Conservation (phyloP, 495 filamentous ascomycete genomes). For the Trichoderma gamsii region DNA sequence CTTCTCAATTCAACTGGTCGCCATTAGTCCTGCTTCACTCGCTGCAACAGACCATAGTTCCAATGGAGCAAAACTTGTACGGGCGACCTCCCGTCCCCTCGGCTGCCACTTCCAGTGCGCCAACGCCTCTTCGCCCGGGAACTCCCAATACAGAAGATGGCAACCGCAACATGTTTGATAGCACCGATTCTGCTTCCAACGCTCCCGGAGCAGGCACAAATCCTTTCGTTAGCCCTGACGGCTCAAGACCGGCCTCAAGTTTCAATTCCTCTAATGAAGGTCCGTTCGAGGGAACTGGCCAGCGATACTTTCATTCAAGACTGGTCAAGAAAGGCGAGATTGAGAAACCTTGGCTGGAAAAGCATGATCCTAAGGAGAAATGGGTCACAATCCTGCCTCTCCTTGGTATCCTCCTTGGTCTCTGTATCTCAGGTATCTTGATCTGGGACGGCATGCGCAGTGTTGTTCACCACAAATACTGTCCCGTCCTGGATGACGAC, state of each 20-base stretch:
- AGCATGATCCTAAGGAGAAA: constrained; percentile 70
- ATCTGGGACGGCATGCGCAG: constrained; percentile 63
- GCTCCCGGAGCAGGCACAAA: constrained; percentile 31
- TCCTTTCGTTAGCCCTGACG: constrained; percentile 53
- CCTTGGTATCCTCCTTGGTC: constrained; percentile 58
- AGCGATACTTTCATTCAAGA: constrained; percentile 69
- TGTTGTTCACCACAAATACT: constrained; percentile 71
- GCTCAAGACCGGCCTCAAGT: constrained; percentile 49
- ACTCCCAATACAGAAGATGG: constrained; percentile 35
- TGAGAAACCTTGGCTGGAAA: constrained; percentile 62
- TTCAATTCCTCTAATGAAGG: constrained; percentile 43
- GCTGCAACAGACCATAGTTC: neutral
- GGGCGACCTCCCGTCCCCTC: constrained; percentile 14
- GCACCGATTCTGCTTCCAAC: constrained; percentile 31
- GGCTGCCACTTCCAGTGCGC: constrained; percentile 26
- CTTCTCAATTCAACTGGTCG: neutral
- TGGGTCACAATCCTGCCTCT: constrained; percentile 77
- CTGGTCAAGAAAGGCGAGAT: constrained; percentile 63
- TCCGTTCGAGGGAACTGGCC: constrained; percentile 23
- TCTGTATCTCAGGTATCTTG: constrained; percentile 59
- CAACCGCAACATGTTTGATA: constrained; percentile 28
- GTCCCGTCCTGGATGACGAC: constrained; percentile 61
- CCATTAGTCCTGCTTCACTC: neutral
- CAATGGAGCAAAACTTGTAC: constrained; percentile 24
- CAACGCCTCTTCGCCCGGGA: constrained; percentile 33